Base-by-base conservation (phyloP, 1,139 yeast genomes). In the Suhomyces taliae region DNA sequence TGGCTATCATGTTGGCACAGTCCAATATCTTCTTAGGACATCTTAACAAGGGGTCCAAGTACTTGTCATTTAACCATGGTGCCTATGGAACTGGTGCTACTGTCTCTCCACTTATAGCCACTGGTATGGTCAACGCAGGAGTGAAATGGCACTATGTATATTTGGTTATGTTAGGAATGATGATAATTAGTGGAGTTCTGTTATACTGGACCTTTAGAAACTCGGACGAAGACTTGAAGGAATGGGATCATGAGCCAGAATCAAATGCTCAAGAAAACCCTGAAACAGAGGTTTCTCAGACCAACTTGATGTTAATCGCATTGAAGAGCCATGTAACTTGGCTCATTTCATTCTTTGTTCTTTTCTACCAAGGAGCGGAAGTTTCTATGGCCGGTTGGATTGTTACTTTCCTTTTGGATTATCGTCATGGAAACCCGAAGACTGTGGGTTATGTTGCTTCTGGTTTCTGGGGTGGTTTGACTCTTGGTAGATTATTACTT, bases 361-460 rank as follows among this genome's bases (percentile, higher is more conserved):
- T 85, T 41, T 76, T 78, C 53, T 85, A 85, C 54, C 87, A 83
- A 55, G 90, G 90, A 2, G 74, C 81, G 1, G 90, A 85, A 59
- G 88, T 85, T 4, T 68, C 85, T 0, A 61, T 82, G 57, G 88
- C 85, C n/a, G 88, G 88, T 29, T 85, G 90, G 90, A 74, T 81
- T 37, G 86, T 83, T 36, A 81, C 89, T 0, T 84, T 74, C 55
- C 67, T 84, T 55, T 70, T 82, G 41, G 79, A 76, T 41, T 80
- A 79, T 53, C 70, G 89, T 37, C 67, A 70, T 40, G 86, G 82
- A 1, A 62, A 67, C 43, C 58, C 67, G 2, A 51, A 58, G 1
- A 61, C 74, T 6, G 75, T 76, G 46, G 88, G 89, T 27, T 83
- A 82, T 57, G 83, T 82, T 29, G 79, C 86, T 1, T 79, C 88